Percentiles rank a stretch among this genome's conserved stretches.
Conservation (phyloP, 371 early-diverging fungal genomes). For the Rhizomucor pusillus region DNA sequence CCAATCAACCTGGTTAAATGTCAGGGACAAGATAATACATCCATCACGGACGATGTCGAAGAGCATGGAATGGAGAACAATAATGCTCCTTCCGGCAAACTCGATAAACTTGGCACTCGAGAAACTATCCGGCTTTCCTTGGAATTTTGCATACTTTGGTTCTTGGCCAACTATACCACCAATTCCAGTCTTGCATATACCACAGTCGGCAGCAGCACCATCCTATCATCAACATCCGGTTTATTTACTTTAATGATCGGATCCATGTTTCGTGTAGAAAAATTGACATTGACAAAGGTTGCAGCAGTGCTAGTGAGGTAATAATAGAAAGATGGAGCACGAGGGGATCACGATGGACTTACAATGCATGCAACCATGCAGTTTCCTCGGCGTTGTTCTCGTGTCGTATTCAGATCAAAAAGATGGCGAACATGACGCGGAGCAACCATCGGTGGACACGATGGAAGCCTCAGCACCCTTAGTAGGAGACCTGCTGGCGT, state of each 20-base stretch:
- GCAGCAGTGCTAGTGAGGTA: conserved; percentile 60
- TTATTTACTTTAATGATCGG: conserved; percentile 78
- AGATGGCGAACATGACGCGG: neutral
- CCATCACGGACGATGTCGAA: neutral
- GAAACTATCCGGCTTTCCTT: conserved; percentile 68
- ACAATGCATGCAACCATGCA: conserved; percentile 7
- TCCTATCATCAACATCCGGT: conserved; percentile 73
- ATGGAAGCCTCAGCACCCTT: conserved; percentile 20
- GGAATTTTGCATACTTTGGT: conserved; percentile 81
- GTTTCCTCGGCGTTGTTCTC: conserved; percentile 57
- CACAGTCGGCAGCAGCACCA: conserved; percentile 79
- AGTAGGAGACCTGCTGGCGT: conserved; percentile 70
- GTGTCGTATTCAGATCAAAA: conserved; percentile 51
- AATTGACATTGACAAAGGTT: conserved; percentile 51
- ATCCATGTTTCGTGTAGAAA: conserved; percentile 61
- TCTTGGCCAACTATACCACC: conserved; percentile 72
- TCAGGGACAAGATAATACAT: neutral
- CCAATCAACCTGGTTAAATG: neutral
- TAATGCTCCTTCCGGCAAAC: neutral
- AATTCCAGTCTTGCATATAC: conserved; percentile 80
- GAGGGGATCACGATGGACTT: too few species aligned
- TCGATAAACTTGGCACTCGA: conserved; percentile 29
- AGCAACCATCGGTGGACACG: conserved; percentile 1
- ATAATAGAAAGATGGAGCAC: neutral
- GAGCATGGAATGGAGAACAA: neutral